These are phyloP conservation scores for Debaryomyces sp. DNA, from an alignment of 1,139 yeast genomes.

Conservation along the genomic window DNA sequence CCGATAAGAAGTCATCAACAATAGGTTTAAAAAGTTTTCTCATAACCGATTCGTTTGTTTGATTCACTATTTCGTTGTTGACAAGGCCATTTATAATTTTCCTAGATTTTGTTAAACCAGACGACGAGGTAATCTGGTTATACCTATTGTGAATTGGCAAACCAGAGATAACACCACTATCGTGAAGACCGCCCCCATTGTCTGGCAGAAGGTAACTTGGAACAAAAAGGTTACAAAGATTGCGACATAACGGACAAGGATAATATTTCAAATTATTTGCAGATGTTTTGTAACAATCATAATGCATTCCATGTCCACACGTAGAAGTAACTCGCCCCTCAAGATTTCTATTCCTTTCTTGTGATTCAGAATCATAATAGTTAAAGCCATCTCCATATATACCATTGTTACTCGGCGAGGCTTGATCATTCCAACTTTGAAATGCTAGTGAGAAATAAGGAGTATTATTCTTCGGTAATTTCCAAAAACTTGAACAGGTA, in stretches of 20 bases:
- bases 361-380: slow-evolving; percentile 12
- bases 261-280: slow-evolving; percentile 32
- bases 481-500: slow-evolving; percentile 48
- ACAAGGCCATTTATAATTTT: slow-evolving; percentile 14
- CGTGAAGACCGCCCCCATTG: slow-evolving; percentile 18
- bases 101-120: slow-evolving; percentile 16
- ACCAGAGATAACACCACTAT: slow-evolving; percentile 13
- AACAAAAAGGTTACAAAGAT: slow-evolving; percentile 46
- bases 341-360: slow-evolving; percentile 14
- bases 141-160: slow-evolving; percentile 20
- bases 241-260: slow-evolving; percentile 69
- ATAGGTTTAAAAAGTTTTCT: slow-evolving; percentile 9
- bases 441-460: slow-evolving; percentile 24
- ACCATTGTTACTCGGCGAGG: slow-evolving; percentile 11
- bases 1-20: slow-evolving; percentile 13
- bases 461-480: slow-evolving; percentile 36
- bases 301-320: slow-evolving; percentile 75
- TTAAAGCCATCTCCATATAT: slow-evolving; percentile 33
- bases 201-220: slow-evolving; percentile 41
- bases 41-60: background rate
- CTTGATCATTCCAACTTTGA: slow-evolving; percentile 26
- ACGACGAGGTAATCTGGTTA: slow-evolving; percentile 21
- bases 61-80: slow-evolving; percentile 13
- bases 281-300: slow-evolving; percentile 48
- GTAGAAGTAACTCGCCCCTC: slow-evolving; percentile 49